A percentile compares a stretch with the other conserved stretches of the same genome.
Conservation (phyloP, 148 eudicot species). For the Suaeda aralocaspica region DNA sequence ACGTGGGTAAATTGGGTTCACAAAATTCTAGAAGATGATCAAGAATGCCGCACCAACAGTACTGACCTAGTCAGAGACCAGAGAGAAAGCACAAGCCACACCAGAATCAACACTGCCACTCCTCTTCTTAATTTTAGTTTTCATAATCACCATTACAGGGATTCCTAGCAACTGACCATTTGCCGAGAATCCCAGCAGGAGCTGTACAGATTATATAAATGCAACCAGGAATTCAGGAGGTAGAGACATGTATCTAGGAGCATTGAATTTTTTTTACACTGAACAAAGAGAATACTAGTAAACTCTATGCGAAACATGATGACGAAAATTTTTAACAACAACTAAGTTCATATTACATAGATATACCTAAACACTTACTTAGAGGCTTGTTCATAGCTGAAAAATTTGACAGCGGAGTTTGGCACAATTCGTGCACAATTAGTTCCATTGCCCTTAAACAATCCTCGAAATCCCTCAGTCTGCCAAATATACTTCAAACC, state of each 20-base stretch:
- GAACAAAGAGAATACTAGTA: no score
- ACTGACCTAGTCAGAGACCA: conserved; percentile 21
- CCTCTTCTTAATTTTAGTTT: conserved; percentile 7
- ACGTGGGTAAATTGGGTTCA: background rate
- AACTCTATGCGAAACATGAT: background rate
- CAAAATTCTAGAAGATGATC: conserved; percentile 10
- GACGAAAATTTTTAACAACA: background rate
- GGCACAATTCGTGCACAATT: conserved; percentile 92
- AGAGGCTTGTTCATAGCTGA: conserved; percentile 89
- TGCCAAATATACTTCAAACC: conserved; percentile 75
- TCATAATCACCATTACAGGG: conserved; percentile 15
- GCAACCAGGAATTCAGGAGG: conserved; percentile 11
- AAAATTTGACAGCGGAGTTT: conserved; percentile 81
- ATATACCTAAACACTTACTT: conserved; percentile 35
- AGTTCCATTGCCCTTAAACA: conserved; percentile 86
- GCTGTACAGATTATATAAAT: conserved; percentile 11
- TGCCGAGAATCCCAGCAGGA: conserved; percentile 6
- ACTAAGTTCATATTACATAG: background rate
- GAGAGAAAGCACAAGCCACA: conserved; percentile 14
- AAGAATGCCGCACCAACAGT: conserved; percentile 11
- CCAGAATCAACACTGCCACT: conserved; percentile 7
- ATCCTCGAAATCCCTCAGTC: conserved; percentile 71
- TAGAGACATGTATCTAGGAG: background rate
- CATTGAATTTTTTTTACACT: background rate
- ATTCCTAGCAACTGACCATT: conserved; percentile 15